phyloP scores from a whole-genome alignment of 148 eudicot genomes.

The Rhododendron vialii region DNA sequence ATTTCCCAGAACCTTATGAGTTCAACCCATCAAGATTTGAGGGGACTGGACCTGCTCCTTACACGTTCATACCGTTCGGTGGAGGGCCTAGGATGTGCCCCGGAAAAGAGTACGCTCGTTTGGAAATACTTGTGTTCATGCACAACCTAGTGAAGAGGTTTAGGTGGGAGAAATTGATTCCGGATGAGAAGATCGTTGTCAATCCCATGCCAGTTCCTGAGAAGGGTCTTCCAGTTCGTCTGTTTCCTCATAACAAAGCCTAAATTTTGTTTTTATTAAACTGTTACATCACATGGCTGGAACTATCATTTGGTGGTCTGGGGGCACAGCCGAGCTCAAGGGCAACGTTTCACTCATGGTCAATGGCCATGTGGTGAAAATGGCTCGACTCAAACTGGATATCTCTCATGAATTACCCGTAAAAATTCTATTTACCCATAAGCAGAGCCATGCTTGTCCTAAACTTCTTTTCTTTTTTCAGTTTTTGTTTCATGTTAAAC shows the following conservation, averaged over 20 bases:
- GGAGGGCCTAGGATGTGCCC: neutral
- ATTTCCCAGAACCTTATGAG: neutral
- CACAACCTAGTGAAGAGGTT: neutral
- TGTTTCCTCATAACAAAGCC: neutral
- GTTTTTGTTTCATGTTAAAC: neutral
- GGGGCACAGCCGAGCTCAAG: too few species aligned
- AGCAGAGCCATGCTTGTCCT: neutral
- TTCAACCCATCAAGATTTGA: neutral
- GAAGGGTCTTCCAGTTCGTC: neutral
- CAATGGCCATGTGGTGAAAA: too few species aligned
- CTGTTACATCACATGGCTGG: too few species aligned
- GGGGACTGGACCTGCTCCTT: neutral
- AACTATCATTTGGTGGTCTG: too few species aligned
- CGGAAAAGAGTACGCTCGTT: neutral
- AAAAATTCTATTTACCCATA: neutral
- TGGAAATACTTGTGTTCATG: constrained; percentile 4
- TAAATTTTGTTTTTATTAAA: neutral
- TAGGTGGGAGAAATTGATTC: neutral
- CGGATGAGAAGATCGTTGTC: neutral
- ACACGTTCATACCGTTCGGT: neutral
- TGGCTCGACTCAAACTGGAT: neutral
- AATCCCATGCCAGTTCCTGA: neutral
- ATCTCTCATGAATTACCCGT: neutral
- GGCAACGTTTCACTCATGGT: too few species aligned
- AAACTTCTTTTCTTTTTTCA: too few species aligned